A percentile compares a stretch with the other conserved stretches of the same genome.
phyloP scores from a whole-genome alignment of 2,329 filamentous ascomycete genomes.

The Alternaria gaisen region DNA sequence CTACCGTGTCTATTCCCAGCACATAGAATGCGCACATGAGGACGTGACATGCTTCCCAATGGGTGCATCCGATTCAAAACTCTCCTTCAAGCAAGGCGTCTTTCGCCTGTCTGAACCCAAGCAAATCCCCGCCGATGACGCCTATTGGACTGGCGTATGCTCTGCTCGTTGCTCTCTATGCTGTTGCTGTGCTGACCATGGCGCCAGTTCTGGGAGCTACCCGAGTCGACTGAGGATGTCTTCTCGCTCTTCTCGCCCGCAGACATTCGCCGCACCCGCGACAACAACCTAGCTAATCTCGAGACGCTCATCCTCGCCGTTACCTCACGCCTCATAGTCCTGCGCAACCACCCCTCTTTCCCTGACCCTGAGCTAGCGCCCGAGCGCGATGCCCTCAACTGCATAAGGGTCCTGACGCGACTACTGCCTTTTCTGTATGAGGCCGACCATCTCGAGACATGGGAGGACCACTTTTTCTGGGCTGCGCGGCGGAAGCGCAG shows the following conservation, averaged over 20 bases:
- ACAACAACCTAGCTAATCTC: constrained; percentile 84
- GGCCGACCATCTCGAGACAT: constrained; percentile 78
- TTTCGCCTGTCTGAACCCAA: constrained; percentile 94
- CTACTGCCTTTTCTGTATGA: constrained; percentile 93
- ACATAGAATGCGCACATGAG: constrained; percentile 32
- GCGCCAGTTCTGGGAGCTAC: constrained; percentile 91
- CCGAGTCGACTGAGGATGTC: constrained; percentile 93
- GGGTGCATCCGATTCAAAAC: constrained; percentile 98
- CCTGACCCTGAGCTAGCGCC: constrained; percentile 84
- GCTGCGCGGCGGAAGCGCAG: constrained; percentile 71
- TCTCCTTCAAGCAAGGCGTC: constrained; percentile 98
- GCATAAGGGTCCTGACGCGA: constrained; percentile 87
- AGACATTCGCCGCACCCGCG: constrained; percentile 82
- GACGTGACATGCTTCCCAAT: constrained; percentile 63
- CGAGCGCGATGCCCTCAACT: constrained; percentile 91
- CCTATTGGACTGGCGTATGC: constrained; percentile 89
- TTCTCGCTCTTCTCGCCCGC: constrained; percentile 92
- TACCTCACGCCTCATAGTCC: constrained; percentile 80
- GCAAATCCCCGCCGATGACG: constrained; percentile 84
- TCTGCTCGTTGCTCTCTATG: constrained; percentile 46
- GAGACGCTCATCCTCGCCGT: constrained; percentile 87
- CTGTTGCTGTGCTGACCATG: constrained; percentile 21
- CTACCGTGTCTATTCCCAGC: constrained; percentile 7
- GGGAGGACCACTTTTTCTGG: constrained; percentile 98
- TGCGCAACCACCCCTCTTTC: constrained; percentile 90